Evolutionary conservation across 2,329 filamentous ascomycete genomes (phyloP), one percentile per base, ranked within the genome.

Genomic region (Verticillium tricorpus): DNA sequence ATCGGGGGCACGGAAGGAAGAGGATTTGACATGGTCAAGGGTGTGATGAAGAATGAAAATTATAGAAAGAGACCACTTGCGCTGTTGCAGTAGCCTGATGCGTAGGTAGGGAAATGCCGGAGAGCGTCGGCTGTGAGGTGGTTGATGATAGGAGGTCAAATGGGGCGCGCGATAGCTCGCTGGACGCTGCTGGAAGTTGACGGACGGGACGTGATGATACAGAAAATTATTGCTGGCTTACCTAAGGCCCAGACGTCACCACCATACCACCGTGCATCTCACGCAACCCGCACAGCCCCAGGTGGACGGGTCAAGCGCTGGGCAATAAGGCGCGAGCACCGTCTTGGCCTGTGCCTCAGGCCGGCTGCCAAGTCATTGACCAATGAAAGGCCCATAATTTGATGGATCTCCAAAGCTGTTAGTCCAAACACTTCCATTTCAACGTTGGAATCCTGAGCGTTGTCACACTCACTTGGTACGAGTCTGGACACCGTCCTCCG

Each of bases 1-100:
- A 63, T 57, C 61, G 78, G 76, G 69, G 82, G 79, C 71, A 80
- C 78, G 67, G 82, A 79, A 57, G 80, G 78, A 65, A 77, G 77
- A 67, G 81, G 77, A 73, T 77, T 77, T 63, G 78, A 75, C 77
- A 80, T 82, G 68, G 59, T 67, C 19, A 59, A 52, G 45, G 67
- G 62, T 63, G 66, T 66, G 66, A 63, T 62, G 64, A 66, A 39
- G 45, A 59, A 68, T 60, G 61, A 64, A 65, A 63, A 69, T 9
- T 50, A n/a, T 19, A 22, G n/a, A 52, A 25, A 52, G 11, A 22
- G 19, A 12, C 19, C 45, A 8, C 19, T 52, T 19, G 19, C 45
- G n/a, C 12, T 22, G n/a, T 22, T 8, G 45, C 19, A 22, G 45
- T 22, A 52, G 45, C 45, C 45, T 22, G 19, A 19, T 14, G 45